Conservation (phyloP, 805 yeast species). For the Saccharomyces paradoxus region DNA sequence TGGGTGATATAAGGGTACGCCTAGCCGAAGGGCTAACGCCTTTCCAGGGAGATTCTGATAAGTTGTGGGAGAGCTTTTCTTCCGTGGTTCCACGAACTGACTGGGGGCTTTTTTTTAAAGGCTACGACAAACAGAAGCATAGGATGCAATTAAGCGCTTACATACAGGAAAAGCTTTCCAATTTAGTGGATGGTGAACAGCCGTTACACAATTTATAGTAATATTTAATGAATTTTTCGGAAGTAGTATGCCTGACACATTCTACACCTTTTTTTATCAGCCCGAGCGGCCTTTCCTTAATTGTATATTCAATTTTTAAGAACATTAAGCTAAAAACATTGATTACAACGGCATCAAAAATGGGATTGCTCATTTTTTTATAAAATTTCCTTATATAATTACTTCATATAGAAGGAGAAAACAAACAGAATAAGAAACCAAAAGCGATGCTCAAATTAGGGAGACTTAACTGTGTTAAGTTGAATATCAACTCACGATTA, state of each 20-base stretch:
- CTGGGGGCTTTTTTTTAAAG: conserved; percentile 13
- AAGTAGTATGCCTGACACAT: neutral
- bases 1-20: neutral
- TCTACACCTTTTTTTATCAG: neutral
- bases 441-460: neutral
- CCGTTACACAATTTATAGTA: neutral
- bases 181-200: neutral
- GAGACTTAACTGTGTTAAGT: neutral
- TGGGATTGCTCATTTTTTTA: neutral
- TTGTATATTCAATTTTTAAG: neutral
- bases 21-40: neutral
- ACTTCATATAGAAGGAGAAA: neutral
- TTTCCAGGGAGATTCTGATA: neutral
- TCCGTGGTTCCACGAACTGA: conserved; percentile 10
- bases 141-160: neutral
- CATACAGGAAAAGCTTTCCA: neutral
- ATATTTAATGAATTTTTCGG: neutral
- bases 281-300: neutral
- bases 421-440: neutral
- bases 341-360: neutral
- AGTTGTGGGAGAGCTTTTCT: neutral
- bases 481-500: neutral
- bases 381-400: neutral
- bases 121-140: conserved; percentile 4
- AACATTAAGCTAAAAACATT: neutral